Conservation (phyloP, 2,329 filamentous ascomycete genomes). For the Dryadomyces quercus-mongolicae region DNA sequence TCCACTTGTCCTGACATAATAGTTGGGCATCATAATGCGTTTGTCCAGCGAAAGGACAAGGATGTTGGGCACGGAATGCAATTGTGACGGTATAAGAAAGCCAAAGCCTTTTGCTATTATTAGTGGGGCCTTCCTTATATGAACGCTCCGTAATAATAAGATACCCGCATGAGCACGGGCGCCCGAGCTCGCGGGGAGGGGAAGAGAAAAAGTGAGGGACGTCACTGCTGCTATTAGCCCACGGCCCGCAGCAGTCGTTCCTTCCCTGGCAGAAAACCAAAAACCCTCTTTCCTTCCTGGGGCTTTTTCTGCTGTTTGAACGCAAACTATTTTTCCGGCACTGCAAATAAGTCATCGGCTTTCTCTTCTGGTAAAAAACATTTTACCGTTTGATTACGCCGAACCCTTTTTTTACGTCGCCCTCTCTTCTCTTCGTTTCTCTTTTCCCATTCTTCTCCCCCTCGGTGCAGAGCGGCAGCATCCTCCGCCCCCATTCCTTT, state of each 20-base stretch:
- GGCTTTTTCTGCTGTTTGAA: neutral
- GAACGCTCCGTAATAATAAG: no score
- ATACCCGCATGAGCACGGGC: no score
- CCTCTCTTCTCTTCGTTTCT: neutral
- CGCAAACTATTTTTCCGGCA: neutral
- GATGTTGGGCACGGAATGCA: neutral
- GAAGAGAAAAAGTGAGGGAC: no score
- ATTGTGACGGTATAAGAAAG: neutral
- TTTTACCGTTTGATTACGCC: neutral
- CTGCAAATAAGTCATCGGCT: neutral
- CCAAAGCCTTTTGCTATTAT: no score
- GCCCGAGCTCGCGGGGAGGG: no score
- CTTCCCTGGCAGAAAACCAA: neutral
- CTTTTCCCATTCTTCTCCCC: neutral
- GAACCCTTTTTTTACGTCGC: neutral
- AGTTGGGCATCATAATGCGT: neutral
- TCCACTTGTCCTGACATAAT: no score
- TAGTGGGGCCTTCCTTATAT: no score
- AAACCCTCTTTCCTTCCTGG: neutral
- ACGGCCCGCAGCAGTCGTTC: neutral
- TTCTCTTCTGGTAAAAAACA: neutral
- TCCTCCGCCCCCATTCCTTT: neutral
- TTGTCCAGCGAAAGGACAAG: neutral
- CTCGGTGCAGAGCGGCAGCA: neutral
- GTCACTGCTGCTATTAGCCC: neutral